phyloP scores from a whole-genome alignment of 768 basidiomycete genomes.

The Lactarius evosmus region DNA sequence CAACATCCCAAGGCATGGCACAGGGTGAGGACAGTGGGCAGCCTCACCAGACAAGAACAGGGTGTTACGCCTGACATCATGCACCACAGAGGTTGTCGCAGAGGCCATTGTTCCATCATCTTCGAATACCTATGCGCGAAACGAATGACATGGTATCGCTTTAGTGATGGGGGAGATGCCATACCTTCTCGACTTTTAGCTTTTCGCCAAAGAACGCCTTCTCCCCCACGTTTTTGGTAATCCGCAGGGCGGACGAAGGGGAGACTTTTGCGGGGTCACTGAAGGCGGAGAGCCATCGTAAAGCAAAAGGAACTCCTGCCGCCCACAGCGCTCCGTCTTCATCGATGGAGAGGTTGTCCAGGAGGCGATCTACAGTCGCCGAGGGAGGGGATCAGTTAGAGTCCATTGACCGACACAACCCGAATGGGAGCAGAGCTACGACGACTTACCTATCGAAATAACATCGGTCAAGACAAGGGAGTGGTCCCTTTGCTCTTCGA shows the following conservation, averaged over 20 bases:
- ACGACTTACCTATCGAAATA: constrained; percentile 48
- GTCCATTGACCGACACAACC: neutral
- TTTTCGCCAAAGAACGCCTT: constrained; percentile 58
- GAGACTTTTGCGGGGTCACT: constrained; percentile 40
- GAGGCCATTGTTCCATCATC: constrained; percentile 59
- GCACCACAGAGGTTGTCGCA: constrained; percentile 53
- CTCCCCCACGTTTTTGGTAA: constrained; percentile 51
- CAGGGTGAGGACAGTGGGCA: neutral
- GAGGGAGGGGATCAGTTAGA: neutral
- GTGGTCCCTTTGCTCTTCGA: constrained; percentile 59
- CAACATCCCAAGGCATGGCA: neutral
- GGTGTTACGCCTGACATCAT: constrained; percentile 47
- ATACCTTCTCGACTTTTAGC: constrained; percentile 55
- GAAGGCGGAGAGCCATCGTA: constrained; percentile 42
- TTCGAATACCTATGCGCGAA: constrained; percentile 53
- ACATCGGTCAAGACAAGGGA: constrained; percentile 52
- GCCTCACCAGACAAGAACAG: constrained; percentile 59
- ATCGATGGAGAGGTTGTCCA: constrained; percentile 66
- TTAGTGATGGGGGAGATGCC: neutral
- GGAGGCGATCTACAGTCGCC: constrained; percentile 39
- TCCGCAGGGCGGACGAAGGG: constrained; percentile 49
- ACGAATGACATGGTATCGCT: constrained; percentile 17
- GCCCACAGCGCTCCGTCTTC: constrained; percentile 58
- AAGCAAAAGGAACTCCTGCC: constrained; percentile 48
- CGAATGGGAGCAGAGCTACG: constrained; percentile 3